Evolutionary conservation across 208 protist genomes (phyloP), one percentile per base, ranked within the genome.

Genomic region (Crithidia fasciculata): DNA sequence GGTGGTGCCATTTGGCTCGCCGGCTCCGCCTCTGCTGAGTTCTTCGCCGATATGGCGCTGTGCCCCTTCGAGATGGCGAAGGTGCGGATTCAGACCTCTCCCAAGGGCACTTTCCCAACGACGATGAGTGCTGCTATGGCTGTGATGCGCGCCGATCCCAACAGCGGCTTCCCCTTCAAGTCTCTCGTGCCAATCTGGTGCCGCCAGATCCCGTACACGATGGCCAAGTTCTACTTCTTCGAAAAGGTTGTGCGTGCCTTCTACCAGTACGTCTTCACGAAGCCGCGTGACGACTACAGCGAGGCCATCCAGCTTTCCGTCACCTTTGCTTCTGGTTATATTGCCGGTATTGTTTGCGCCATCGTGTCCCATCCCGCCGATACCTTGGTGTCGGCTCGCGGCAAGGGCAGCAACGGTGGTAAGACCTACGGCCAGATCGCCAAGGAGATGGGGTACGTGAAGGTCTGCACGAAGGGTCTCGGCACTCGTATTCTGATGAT

Each of bases 311-410:
- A 98, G 78, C 86, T 96, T 39, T 82, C 75, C 68, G 89, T 98
- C 76, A 98, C 91, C 62, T 98, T 99, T 77, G 83, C 83, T 41
- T 95, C 95, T 7, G 98, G 98, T 68, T 98, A 98, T 82, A 92
- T 95, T 74, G 97, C 98, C 44, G 98, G 98, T 86, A 87, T 98
- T 56, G 79, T 97, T 67, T 98, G 93, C 82, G 98, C 94, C 60
- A 93, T 98, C 70, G 94, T 98, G n/a, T 99, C 98, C 13, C 98
- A 99, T 83, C 98, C 98, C 13, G 97, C 97, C 47, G 98, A 99
- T 75, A 95, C 93, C 13, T 72, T 99, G 15, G 89, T 99, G 13
- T 98, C 97, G 37, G 83, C 91, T 28, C 88, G 97, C 56, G 92
- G 89, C 72, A 99, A 98, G 83, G 69, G 81, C 8, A 82, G 87